phyloP scores from a whole-genome alignment of 345 rosid species.

The Viola odorata region DNA sequence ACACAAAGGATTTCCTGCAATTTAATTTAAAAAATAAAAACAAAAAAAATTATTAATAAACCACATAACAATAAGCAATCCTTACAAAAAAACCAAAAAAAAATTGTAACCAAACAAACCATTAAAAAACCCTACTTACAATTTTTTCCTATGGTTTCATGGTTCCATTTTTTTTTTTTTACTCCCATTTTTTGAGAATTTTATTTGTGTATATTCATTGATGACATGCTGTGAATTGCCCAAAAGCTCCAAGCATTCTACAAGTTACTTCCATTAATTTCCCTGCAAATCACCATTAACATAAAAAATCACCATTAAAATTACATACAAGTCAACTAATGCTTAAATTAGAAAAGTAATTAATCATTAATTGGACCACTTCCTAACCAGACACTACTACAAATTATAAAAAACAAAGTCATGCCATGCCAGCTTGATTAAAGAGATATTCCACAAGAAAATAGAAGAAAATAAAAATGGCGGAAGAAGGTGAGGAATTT shows the following conservation, averaged over 20 bases:
- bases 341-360: neutral
- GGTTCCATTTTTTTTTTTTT: too few relatives aligned
- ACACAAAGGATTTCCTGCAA: conserved; percentile 3
- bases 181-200: too few relatives aligned
- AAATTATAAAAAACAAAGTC: conserved; percentile 16
- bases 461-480: too few relatives aligned
- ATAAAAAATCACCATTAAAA: neutral
- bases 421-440: conserved; percentile 22
- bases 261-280: conserved; percentile 87
- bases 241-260: conserved; percentile 52
- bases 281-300: conserved; percentile 41
- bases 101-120: too few relatives aligned
- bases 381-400: neutral
- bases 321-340: neutral
- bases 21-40: too few relatives aligned
- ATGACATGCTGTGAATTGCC: conserved; percentile 56
- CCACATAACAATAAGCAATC: too few relatives aligned
- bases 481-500: too few relatives aligned
- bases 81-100: too few relatives aligned
- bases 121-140: too few relatives aligned
- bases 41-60: too few relatives aligned
- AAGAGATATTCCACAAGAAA: conserved; percentile 23
- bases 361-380: neutral
- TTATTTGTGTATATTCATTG: conserved; percentile 37
- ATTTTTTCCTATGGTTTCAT: too few relatives aligned